Conservation (phyloP, 2,329 filamentous ascomycete species). For the Sarocladium strictum region DNA sequence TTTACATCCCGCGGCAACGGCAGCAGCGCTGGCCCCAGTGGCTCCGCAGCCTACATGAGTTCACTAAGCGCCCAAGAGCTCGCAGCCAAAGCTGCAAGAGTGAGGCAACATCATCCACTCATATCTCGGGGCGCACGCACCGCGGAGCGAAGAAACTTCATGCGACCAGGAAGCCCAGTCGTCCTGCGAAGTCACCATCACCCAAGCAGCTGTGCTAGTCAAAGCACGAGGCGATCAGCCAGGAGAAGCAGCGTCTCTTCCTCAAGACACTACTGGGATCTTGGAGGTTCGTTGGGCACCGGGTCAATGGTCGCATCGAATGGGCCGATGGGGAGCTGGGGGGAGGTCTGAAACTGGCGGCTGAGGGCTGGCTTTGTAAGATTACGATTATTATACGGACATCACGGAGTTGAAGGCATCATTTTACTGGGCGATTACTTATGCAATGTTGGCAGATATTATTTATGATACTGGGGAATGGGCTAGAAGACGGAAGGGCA, state of each 20-base stretch:
- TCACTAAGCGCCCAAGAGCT: slow-evolving; percentile 54
- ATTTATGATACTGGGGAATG: neutral
- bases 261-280: slow-evolving; percentile 86
- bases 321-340: slow-evolving; percentile 71
- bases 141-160: slow-evolving; percentile 51
- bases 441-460: neutral
- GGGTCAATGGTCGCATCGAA: slow-evolving; percentile 63
- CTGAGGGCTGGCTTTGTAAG: neutral
- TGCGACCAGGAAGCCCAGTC: slow-evolving; percentile 42
- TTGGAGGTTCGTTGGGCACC: slow-evolving; percentile 74
- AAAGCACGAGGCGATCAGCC: slow-evolving; percentile 72
- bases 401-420: neutral
- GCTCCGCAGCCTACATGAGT: slow-evolving; percentile 32
- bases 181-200: slow-evolving; percentile 33
- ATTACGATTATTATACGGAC: neutral
- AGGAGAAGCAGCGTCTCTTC: slow-evolving; percentile 59
- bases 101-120: slow-evolving; percentile 84
- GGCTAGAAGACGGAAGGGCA: neutral
- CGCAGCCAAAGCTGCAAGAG: slow-evolving; percentile 73
- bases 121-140: slow-evolving; percentile 50
- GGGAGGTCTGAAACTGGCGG: slow-evolving; percentile 47
- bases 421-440: neutral
- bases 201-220: slow-evolving; percentile 70
- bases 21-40: slow-evolving; percentile 34
- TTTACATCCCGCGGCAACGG: slow-evolving; percentile 52